These are phyloP conservation scores for Aegilops longissima DNA, from an alignment of 176 grass and related monocot genomes.

Conservation along the genomic window DNA sequence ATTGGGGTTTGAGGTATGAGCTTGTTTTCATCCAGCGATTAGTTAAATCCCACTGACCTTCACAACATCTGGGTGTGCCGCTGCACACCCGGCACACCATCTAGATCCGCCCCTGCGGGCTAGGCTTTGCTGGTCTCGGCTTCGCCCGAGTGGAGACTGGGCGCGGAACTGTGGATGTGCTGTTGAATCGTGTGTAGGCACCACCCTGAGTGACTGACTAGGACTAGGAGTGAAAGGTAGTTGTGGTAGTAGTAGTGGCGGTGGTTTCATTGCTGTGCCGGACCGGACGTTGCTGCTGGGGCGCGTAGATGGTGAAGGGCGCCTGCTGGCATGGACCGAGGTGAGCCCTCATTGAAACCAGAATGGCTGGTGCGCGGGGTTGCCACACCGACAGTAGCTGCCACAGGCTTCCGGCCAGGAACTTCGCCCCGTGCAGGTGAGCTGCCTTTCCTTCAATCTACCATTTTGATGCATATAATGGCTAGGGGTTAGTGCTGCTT, in stretches of 20 bases:
- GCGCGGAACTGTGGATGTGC: not conserved
- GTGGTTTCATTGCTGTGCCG: conserved; percentile 18
- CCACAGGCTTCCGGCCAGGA: conserved; percentile 1
- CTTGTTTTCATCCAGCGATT: not conserved
- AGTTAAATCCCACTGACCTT: not conserved
- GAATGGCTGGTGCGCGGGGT: conserved; percentile 59
- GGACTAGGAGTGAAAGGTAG: not conserved
- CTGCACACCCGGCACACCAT: not conserved
- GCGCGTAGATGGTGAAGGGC: conserved; percentile 30
- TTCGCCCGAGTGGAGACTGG: not conserved
- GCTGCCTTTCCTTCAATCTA: not conserved
- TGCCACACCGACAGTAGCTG: not conserved
- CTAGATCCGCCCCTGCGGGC: not conserved
- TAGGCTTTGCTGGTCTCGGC: conserved; percentile 24
- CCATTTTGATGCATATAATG: not conserved
- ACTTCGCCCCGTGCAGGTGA: conserved; percentile 45
- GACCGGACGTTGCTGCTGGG: conserved; percentile 26
- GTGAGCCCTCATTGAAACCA: conserved; percentile 64
- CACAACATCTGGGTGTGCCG: not conserved
- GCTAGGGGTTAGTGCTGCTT: not conserved
- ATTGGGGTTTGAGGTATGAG: not conserved
- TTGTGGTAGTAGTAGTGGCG: not conserved
- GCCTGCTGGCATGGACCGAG: conserved; percentile 49
- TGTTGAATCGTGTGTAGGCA: not conserved
- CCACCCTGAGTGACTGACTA: not conserved